A percentile compares a stretch with the other conserved stretches of the same genome.
phyloP scores from a whole-genome alignment of 352 stramenopile species.

The Phytophthora agathidicida region DNA sequence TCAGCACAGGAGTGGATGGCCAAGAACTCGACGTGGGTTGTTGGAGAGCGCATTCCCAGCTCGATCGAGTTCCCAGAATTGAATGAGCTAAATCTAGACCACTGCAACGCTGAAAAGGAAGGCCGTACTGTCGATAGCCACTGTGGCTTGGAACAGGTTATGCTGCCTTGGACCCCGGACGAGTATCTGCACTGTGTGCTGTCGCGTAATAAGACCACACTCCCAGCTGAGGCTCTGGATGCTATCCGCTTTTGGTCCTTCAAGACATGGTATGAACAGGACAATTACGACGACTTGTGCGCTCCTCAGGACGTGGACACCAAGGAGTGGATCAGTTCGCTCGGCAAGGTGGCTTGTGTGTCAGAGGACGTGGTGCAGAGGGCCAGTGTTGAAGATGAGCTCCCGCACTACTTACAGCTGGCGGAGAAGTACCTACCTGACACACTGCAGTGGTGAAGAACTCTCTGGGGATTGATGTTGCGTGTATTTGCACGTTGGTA shows the following conservation, averaged over 20 bases:
- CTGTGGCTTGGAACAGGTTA: conserved; percentile 44
- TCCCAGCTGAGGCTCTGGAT: conserved; percentile 70
- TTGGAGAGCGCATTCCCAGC: conserved; percentile 61
- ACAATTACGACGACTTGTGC: conserved; percentile 58
- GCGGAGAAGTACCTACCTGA: conserved; percentile 76
- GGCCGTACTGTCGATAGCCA: conserved; percentile 7
- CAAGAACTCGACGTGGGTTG: conserved; percentile 68
- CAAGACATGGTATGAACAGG: conserved; percentile 65
- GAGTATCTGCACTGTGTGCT: conserved; percentile 81
- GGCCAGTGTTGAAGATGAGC: conserved; percentile 39
- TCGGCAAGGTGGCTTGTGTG: conserved; percentile 43
- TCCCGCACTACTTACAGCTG: conserved; percentile 75
- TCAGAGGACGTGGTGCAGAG: conserved; percentile 49
- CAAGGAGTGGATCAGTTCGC: conserved; percentile 71
- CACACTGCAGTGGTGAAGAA: conserved; percentile 73
- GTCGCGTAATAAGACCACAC: conserved; percentile 59
- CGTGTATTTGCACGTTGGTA: conserved; percentile 4
- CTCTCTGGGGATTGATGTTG: not conserved
- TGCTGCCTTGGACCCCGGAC: conserved; percentile 78
- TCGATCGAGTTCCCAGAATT: conserved; percentile 66
- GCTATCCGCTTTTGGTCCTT: conserved; percentile 79
- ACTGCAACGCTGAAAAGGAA: conserved; percentile 34
- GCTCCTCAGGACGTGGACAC: conserved; percentile 54
- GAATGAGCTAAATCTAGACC: conserved; percentile 71
- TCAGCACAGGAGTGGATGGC: conserved; percentile 76